These are phyloP conservation scores for Ustulina deusta DNA, from an alignment of 2,329 filamentous ascomycete genomes.

Conservation along the genomic window DNA sequence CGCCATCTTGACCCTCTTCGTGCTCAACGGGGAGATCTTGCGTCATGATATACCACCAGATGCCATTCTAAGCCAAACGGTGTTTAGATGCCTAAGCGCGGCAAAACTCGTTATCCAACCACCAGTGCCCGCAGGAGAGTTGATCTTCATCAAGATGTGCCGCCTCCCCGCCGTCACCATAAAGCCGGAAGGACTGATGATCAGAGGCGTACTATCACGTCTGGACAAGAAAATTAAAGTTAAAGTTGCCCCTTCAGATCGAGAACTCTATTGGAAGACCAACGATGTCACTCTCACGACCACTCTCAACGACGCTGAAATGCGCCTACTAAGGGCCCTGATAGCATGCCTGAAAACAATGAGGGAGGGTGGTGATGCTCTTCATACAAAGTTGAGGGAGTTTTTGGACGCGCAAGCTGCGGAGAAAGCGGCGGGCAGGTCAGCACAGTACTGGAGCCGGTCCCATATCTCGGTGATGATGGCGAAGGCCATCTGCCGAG, in stretches of 20 bases:
- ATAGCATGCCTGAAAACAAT: slow-evolving; percentile 18
- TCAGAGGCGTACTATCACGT: slow-evolving; percentile 23
- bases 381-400: slow-evolving; percentile 15
- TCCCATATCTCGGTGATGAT: slow-evolving; percentile 21
- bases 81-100: not conserved
- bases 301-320: slow-evolving; percentile 3
- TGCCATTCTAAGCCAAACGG: not conserved
- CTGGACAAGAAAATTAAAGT: slow-evolving; percentile 26
- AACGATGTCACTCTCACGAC: slow-evolving; percentile 6
- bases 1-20: slow-evolving; percentile 24
- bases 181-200: slow-evolving; percentile 12
- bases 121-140: slow-evolving; percentile 20
- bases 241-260: slow-evolving; percentile 2
- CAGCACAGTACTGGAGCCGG: slow-evolving; percentile 15
- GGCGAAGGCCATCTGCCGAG: slow-evolving; percentile 25
- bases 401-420: slow-evolving; percentile 11
- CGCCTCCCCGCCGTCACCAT: slow-evolving; percentile 18
- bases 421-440: not conserved
- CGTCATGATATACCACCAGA: slow-evolving; percentile 15
- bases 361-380: slow-evolving; percentile 19
- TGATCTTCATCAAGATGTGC: slow-evolving; percentile 27
- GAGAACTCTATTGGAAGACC: slow-evolving; percentile 5
- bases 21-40: slow-evolving; percentile 24
- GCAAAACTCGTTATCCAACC: slow-evolving; percentile 19
- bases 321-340: not conserved